These are phyloP conservation scores for Lycium ferocissimum DNA, from an alignment of 257 asterid species.

Conservation along the genomic window DNA sequence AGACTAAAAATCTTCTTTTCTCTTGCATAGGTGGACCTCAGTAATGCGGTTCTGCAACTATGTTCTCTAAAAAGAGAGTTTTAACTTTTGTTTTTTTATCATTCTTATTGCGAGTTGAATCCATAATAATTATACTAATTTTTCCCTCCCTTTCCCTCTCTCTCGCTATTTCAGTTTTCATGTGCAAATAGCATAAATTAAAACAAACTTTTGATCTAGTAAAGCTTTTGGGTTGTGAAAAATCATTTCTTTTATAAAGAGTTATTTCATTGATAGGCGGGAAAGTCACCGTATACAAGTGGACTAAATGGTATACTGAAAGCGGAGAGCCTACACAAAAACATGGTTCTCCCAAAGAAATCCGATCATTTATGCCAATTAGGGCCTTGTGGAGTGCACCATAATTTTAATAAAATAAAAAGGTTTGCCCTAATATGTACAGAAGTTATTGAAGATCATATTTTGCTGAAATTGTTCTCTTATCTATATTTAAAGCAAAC, in stretches of 20 bases:
- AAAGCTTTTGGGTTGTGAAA: slow-evolving; percentile 10
- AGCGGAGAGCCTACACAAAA: background rate
- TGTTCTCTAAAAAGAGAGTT: background rate
- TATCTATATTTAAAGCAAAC: background rate
- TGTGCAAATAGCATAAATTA: background rate
- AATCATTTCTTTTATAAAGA: background rate
- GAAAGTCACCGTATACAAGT: slow-evolving; percentile 9
- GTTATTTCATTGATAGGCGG: background rate
- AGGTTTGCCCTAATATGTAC: background rate
- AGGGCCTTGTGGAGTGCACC: slow-evolving; percentile 1
- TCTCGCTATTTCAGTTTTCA: background rate
- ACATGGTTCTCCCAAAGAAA: background rate
- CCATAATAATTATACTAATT: background rate
- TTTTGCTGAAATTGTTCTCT: background rate
- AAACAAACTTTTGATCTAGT: background rate
- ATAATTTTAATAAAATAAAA: background rate
- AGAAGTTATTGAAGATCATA: slow-evolving; percentile 10
- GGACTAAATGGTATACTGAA: background rate
- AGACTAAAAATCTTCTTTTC: background rate
- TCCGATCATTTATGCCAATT: slow-evolving; percentile 8
- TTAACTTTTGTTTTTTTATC: background rate
- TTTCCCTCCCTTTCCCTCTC: background rate
- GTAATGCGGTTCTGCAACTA: background rate
- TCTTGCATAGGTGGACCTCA: background rate
- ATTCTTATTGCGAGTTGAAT: background rate